Evolutionary conservation across 805 yeast genomes (phyloP).

Genomic region (Saccharomycopsis sp.): DNA sequence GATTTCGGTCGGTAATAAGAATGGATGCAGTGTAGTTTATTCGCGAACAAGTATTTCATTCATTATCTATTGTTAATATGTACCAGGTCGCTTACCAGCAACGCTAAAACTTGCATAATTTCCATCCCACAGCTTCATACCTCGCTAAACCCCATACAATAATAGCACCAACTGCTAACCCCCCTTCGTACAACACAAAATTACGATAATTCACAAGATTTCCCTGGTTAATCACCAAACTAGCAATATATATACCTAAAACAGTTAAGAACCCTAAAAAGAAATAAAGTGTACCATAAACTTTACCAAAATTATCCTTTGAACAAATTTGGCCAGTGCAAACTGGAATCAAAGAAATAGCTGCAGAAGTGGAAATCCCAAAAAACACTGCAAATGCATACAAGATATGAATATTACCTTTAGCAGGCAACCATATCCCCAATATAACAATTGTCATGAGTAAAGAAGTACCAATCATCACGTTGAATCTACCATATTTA

Average conservation of each 20-base stretch:
- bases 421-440: conserved; percentile 64
- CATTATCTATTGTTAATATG: too few relatives aligned
- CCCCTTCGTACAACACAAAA: too few relatives aligned
- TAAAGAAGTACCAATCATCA: conserved; percentile 42
- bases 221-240: too few relatives aligned
- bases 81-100: too few relatives aligned
- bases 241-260: not conserved
- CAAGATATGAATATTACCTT: conserved; percentile 35
- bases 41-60: too few relatives aligned
- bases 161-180: too few relatives aligned
- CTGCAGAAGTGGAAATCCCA: conserved; percentile 57
- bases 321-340: conserved; percentile 63
- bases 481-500: conserved; percentile 47
- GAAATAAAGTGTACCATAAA: conserved; percentile 62
- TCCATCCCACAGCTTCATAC: too few relatives aligned
- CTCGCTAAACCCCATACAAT: too few relatives aligned
- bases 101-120: too few relatives aligned
- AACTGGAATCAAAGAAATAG: conserved; percentile 58
- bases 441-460: conserved; percentile 43
- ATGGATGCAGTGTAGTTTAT: too few relatives aligned
- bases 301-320: conserved; percentile 57
- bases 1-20: too few relatives aligned
- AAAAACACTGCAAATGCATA: conserved; percentile 46
- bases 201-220: too few relatives aligned
- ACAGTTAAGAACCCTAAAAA: not conserved